Conservation (phyloP, 306 rosid genomes). For the Citrullus mucosospermus region DNA sequence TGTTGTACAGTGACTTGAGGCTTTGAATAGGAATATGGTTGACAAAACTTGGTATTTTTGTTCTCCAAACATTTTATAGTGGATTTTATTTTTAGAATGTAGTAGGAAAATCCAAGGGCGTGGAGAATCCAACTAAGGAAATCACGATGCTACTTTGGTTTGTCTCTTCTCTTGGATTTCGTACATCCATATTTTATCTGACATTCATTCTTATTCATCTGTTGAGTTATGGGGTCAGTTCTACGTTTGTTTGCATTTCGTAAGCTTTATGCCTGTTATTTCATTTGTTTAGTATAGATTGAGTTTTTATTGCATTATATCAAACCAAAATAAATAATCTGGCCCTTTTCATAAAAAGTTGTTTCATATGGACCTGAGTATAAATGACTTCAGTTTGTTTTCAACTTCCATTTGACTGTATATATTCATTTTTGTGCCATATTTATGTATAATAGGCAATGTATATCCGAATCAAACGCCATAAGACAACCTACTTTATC, state of each 20-base stretch:
- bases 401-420: not conserved
- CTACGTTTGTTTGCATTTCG: not conserved
- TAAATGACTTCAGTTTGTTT: not conserved
- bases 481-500: conserved; percentile 82
- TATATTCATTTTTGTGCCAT: not conserved
- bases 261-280: not conserved
- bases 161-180: not conserved
- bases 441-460: conserved; percentile 40
- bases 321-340: not conserved
- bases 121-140: not conserved
- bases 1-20: not conserved
- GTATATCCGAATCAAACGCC: conserved; percentile 78
- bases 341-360: not conserved
- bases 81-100: not conserved
- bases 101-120: not conserved
- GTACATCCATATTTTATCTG: not conserved
- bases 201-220: not conserved
- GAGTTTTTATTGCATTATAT: not conserved
- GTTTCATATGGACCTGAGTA: not conserved
- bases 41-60: not conserved
- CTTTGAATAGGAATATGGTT: not conserved
- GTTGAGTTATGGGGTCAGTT: not conserved
- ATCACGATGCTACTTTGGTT: not conserved
- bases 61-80: not conserved
- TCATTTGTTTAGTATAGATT: not conserved